Evolutionary conservation across 768 basidiomycete species (phyloP).

Genomic region (Mycena vitilis): DNA sequence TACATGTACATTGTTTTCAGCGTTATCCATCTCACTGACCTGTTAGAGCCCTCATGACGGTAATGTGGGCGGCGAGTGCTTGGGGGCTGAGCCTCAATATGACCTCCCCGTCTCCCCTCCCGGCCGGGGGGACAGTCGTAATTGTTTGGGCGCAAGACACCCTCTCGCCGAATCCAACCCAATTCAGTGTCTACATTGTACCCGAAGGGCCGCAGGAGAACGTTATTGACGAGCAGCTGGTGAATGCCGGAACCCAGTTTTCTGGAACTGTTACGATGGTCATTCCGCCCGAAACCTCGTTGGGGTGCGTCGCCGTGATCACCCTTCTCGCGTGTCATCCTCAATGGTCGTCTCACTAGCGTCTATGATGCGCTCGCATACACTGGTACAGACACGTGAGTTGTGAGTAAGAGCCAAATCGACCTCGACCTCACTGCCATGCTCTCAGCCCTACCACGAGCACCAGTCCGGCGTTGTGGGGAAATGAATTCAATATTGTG

Average conservation of each 20-base stretch:
- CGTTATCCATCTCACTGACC: background rate
- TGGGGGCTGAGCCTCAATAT: background rate
- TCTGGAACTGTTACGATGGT: background rate
- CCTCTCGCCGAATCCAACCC: background rate
- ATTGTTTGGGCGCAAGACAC: background rate
- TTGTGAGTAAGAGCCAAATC: background rate
- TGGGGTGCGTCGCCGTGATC: background rate
- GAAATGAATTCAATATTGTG: background rate
- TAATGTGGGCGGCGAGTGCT: slow-evolving; percentile 3
- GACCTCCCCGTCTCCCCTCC: slow-evolving; percentile 1
- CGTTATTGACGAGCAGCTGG: background rate
- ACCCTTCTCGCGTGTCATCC: background rate
- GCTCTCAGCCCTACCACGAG: background rate
- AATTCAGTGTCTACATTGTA: slow-evolving; percentile 3
- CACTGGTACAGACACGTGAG: background rate
- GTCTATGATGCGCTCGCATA: background rate
- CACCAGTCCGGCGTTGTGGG: background rate
- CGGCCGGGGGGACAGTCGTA: slow-evolving; percentile 5
- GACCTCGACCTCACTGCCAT: background rate
- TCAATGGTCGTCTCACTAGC: background rate
- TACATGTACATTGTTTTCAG: background rate
- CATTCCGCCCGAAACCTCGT: background rate
- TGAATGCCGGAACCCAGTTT: background rate
- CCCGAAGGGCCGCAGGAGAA: background rate
- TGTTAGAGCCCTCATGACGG: background rate